phyloP scores from a whole-genome alignment of 352 stramenopile genomes.

The Albugo laibachii region DNA sequence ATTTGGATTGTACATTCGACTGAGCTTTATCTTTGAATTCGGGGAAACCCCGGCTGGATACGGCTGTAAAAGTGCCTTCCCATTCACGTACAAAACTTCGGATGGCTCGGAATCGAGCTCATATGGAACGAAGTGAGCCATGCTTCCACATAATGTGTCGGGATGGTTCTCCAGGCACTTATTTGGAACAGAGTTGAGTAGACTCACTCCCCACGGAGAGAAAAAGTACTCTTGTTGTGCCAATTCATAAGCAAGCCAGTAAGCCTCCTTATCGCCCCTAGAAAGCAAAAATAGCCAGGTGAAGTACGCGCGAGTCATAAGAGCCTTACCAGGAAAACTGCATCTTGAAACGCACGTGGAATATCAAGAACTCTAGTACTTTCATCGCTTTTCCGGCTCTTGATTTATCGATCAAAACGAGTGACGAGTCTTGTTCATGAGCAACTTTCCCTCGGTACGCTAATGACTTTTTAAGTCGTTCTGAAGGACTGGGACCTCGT shows the following conservation, averaged over 20 bases:
- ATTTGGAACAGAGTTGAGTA: slow-evolving; percentile 18
- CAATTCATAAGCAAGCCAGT: slow-evolving; percentile 34
- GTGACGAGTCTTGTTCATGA: slow-evolving; percentile 38
- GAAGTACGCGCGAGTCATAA: not conserved
- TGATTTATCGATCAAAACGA: slow-evolving; percentile 26
- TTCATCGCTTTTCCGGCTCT: slow-evolving; percentile 16
- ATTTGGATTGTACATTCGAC: slow-evolving; percentile 20
- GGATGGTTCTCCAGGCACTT: slow-evolving; percentile 8
- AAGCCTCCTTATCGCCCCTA: slow-evolving; percentile 19
- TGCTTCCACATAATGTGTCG: slow-evolving; percentile 19
- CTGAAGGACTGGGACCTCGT: slow-evolving; percentile 10
- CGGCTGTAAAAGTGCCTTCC: slow-evolving; percentile 16
- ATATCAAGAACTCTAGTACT: slow-evolving; percentile 23
- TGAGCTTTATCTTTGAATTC: slow-evolving; percentile 14
- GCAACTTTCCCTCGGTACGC: slow-evolving; percentile 17
- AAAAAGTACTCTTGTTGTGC: slow-evolving; percentile 29
- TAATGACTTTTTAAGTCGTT: slow-evolving; percentile 17
- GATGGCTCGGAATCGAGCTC: slow-evolving; percentile 5
- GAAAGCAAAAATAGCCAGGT: too few relatives aligned
- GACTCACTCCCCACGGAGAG: slow-evolving; percentile 19
- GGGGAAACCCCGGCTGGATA: slow-evolving; percentile 15
- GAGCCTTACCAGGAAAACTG: slow-evolving; percentile 19
- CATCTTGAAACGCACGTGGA: slow-evolving; percentile 15
- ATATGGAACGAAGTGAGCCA: slow-evolving; percentile 20
- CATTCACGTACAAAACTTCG: slow-evolving; percentile 16